Evolutionary conservation across 2,329 filamentous ascomycete species (phyloP).

Genomic region (Alternaria sp.): DNA sequence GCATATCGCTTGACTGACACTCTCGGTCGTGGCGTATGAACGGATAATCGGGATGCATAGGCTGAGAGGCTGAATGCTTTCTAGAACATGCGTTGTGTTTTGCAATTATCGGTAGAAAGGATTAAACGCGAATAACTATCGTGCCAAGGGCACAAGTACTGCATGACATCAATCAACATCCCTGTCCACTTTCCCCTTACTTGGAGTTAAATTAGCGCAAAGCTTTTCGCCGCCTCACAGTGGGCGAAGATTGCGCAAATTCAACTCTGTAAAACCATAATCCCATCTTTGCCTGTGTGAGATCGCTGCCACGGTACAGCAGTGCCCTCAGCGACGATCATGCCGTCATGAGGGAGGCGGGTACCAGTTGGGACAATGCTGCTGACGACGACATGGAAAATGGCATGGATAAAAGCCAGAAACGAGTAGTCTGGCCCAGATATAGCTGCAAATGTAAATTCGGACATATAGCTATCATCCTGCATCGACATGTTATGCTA

Average conservation of each 20-base stretch:
- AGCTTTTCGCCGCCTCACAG: slow-evolving; percentile 13
- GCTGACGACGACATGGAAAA: neutral
- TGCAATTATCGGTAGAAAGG: neutral
- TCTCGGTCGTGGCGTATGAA: slow-evolving; percentile 10
- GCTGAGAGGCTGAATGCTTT: slow-evolving; percentile 6
- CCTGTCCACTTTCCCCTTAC: slow-evolving; percentile 17
- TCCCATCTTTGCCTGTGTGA: neutral
- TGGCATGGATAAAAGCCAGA: neutral
- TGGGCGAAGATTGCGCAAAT: slow-evolving; percentile 16
- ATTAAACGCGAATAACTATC: neutral
- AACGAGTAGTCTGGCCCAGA: neutral
- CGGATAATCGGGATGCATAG: slow-evolving; percentile 14
- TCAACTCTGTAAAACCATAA: slow-evolving; percentile 2
- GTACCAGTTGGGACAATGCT: neutral
- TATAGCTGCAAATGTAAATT: neutral
- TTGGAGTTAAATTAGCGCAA: slow-evolving; percentile 11
- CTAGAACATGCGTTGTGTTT: neutral
- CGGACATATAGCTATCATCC: slow-evolving; percentile 2
- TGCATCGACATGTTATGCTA: neutral
- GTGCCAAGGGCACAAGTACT: neutral
- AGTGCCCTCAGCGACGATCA: neutral
- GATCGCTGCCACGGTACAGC: neutral
- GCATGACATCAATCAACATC: slow-evolving; percentile 11
- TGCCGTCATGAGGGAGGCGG: neutral
- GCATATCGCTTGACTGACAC: slow-evolving; percentile 15